These are phyloP conservation scores for Melocanna baccifera DNA, from an alignment of 176 grass and related monocot species.

Conservation along the genomic window DNA sequence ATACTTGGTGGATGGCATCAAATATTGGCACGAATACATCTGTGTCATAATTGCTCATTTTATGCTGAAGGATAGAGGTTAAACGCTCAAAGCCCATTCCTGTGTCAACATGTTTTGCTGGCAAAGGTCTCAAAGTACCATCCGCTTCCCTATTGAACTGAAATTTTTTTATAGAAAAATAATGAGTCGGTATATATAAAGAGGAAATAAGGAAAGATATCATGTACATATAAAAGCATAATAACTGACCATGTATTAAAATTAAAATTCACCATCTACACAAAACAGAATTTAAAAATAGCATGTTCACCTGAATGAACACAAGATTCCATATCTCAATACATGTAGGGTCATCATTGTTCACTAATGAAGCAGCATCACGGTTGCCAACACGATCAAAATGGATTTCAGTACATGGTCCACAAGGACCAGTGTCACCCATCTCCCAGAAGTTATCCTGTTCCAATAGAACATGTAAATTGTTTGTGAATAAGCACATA, in stretches of 20 bases:
- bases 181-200: neutral
- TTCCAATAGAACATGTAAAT: constrained; percentile 4
- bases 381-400: constrained; percentile 82
- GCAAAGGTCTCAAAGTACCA: constrained; percentile 69
- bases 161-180: neutral
- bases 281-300: neutral
- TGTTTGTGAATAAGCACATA: neutral
- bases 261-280: neutral
- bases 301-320: constrained; percentile 78
- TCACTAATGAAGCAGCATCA: constrained; percentile 77
- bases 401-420: constrained; percentile 96
- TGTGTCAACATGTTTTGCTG: constrained; percentile 95
- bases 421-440: constrained; percentile 93
- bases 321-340: constrained; percentile 99
- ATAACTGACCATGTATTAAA: neutral
- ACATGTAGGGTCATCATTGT: constrained; percentile 89
- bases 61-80: constrained; percentile 91
- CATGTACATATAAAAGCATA: neutral
- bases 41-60: constrained; percentile 99
- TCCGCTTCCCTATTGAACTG: constrained; percentile 92
- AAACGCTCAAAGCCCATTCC: constrained; percentile 88
- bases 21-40: constrained; percentile 87
- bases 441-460: constrained; percentile 98
- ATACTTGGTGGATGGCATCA: constrained; percentile 81
- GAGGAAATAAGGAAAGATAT: neutral